Conservation (phyloP, 139 green algal genomes). For the Tetratostichococcus sp. region DNA sequence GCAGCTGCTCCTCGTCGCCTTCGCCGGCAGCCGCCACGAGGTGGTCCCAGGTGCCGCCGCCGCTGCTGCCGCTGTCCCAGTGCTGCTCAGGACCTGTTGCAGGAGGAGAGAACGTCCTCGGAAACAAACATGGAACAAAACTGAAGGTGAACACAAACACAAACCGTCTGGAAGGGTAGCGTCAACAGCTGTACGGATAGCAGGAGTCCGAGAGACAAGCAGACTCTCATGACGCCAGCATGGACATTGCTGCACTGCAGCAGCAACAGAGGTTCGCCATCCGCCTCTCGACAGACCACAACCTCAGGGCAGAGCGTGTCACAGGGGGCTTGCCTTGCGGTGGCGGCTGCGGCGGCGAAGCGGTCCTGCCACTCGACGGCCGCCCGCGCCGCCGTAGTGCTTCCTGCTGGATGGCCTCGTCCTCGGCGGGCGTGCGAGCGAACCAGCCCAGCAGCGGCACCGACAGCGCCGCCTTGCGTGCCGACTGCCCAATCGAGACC, state of each 20-base stretch:
- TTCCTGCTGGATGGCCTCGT: neutral
- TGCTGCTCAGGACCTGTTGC: neutral
- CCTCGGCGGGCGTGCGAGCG: neutral
- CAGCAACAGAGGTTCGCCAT: neutral
- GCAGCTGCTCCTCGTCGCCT: neutral
- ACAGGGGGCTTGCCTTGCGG: neutral
- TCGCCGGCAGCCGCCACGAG: neutral
- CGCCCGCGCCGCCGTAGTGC: no score
- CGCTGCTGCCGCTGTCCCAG: neutral
- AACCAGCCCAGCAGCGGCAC: constrained; percentile 5
- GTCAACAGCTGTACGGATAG: no score
- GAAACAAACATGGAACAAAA: no score
- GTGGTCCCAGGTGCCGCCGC: neutral
- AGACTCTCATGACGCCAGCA: no score
- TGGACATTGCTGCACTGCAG: neutral
- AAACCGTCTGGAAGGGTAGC: no score
- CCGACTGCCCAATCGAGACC: neutral
- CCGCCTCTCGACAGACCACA: neutral
- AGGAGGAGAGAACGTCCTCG: no score
- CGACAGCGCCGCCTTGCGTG: neutral
- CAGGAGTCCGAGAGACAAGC: no score
- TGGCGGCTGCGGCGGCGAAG: no score
- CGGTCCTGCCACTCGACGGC: neutral
- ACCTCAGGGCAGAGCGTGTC: no score
- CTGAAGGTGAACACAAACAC: no score